Evolutionary conservation across 495 filamentous ascomycete genomes (phyloP).

Genomic region (Neurospora hispaniola): DNA sequence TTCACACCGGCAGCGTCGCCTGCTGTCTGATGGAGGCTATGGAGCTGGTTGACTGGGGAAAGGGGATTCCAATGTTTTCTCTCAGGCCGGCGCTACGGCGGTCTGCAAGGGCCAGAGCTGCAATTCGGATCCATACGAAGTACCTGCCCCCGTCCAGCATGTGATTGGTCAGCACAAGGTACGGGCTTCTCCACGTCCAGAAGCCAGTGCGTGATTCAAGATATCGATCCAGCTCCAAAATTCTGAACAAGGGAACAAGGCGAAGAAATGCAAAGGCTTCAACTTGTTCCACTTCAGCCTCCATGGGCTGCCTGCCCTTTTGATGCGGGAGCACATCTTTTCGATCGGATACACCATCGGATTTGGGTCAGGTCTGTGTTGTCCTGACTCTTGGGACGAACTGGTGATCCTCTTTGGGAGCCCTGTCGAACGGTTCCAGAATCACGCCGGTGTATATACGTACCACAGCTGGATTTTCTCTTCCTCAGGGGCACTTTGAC

Average conservation of each 20-base stretch:
- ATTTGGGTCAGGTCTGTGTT: neutral
- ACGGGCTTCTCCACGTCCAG: constrained; percentile 11
- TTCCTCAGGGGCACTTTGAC: neutral
- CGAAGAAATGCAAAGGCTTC: constrained; percentile 15
- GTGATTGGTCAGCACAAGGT: constrained; percentile 12
- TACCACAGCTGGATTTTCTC: neutral
- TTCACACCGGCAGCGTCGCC: constrained; percentile 8
- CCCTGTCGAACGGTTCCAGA: neutral
- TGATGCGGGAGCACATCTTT: neutral
- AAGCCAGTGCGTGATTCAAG: constrained; percentile 16
- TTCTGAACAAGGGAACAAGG: constrained; percentile 12
- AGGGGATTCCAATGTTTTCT: constrained; percentile 21
- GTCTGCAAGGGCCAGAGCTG: neutral
- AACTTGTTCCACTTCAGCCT: neutral
- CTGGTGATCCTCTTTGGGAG: neutral
- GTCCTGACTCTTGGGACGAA: neutral
- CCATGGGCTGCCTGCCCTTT: neutral
- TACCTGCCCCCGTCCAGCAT: constrained; percentile 14
- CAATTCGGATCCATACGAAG: neutral
- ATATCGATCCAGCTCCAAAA: neutral
- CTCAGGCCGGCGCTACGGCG: constrained; percentile 15
- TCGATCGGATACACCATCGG: neutral
- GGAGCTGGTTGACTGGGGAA: constrained; percentile 7
- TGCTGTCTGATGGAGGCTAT: constrained; percentile 3
- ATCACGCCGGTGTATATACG: neutral